Percentiles rank a stretch among this genome's conserved stretches.
These are phyloP conservation scores for Piromyces finnis DNA, from an alignment of 192 early-diverging fungal species.

Conservation along the genomic window DNA sequence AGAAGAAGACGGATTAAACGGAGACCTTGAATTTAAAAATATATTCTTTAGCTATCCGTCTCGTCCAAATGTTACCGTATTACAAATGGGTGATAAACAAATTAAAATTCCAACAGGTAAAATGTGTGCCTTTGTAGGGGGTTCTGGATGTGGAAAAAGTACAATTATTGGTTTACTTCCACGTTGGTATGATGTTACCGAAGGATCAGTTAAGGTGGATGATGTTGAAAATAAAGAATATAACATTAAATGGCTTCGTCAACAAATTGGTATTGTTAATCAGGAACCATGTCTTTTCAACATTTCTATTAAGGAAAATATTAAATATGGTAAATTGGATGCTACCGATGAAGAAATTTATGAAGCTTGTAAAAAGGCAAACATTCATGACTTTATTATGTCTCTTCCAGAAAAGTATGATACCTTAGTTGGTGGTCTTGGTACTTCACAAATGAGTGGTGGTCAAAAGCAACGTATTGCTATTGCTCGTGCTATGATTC, in stretches of 20 bases:
- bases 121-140: slow-evolving; percentile 75
- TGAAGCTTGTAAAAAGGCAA: slow-evolving; percentile 30
- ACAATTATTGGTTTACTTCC: slow-evolving; percentile 68
- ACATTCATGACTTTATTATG: slow-evolving; percentile 36
- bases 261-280: slow-evolving; percentile 4
- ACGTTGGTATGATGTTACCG: slow-evolving; percentile 59
- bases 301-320: slow-evolving; percentile 16
- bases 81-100: slow-evolving; percentile 16
- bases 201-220: slow-evolving; percentile 48
- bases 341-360: slow-evolving; percentile 7
- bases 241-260: slow-evolving; percentile 33
- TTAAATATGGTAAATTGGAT: slow-evolving; percentile 2
- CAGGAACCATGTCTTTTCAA: slow-evolving; percentile 6
- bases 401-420: slow-evolving; percentile 19
- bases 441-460: slow-evolving; percentile 40
- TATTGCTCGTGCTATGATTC: slow-evolving; percentile 11
- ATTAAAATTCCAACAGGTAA: slow-evolving; percentile 25
- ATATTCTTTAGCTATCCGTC: slow-evolving; percentile 42
- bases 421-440: slow-evolving; percentile 21
- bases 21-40: background rate
- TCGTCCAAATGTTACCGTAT: slow-evolving; percentile 58
- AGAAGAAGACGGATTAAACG: background rate
- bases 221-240: slow-evolving; percentile 51
- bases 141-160: slow-evolving; percentile 69
- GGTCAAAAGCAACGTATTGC: slow-evolving; percentile 73